Evolutionary conservation across 352 stramenopile species (phyloP).

Genomic region (Peronospora tabacina): DNA sequence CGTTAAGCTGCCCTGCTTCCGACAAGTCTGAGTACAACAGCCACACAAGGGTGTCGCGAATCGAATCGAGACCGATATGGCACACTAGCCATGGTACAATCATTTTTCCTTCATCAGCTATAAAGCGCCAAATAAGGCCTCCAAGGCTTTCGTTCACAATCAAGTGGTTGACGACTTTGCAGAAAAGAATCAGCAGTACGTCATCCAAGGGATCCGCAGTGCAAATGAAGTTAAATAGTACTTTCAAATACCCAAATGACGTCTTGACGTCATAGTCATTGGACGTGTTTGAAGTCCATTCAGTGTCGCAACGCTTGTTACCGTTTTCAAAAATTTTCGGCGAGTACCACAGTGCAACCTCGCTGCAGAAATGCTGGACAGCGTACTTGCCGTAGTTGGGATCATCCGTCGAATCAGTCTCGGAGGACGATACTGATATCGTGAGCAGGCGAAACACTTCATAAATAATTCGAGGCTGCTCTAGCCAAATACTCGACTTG

Average conservation of each 20-base stretch:
- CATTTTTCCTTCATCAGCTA: slow-evolving; percentile 58
- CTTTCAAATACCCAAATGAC: slow-evolving; percentile 64
- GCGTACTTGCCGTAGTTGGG: slow-evolving; percentile 77
- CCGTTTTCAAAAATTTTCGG: slow-evolving; percentile 68
- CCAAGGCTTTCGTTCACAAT: slow-evolving; percentile 66
- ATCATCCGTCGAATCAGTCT: slow-evolving; percentile 35
- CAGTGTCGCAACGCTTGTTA: slow-evolving; percentile 27
- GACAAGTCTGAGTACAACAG: slow-evolving; percentile 81
- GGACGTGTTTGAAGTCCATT: slow-evolving; percentile 27
- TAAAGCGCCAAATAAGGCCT: slow-evolving; percentile 54
- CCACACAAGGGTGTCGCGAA: slow-evolving; percentile 79
- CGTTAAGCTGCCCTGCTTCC: slow-evolving; percentile 45
- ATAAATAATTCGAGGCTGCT: slow-evolving; percentile 75
- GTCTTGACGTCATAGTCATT: slow-evolving; percentile 49
- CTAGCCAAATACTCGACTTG: slow-evolving; percentile 61
- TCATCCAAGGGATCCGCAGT: slow-evolving; percentile 57
- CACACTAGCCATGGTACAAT: slow-evolving; percentile 69
- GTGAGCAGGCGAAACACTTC: slow-evolving; percentile 75
- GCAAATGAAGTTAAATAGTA: slow-evolving; percentile 81
- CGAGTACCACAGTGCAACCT: slow-evolving; percentile 70
- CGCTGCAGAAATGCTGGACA: slow-evolving; percentile 79
- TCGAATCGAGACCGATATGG: slow-evolving; percentile 79
- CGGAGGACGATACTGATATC: slow-evolving; percentile 26
- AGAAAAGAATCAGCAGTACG: slow-evolving; percentile 76
- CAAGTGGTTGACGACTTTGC: slow-evolving; percentile 82